Conservation (phyloP, 179 eudicot genomes). For the Silene vulgaris region DNA sequence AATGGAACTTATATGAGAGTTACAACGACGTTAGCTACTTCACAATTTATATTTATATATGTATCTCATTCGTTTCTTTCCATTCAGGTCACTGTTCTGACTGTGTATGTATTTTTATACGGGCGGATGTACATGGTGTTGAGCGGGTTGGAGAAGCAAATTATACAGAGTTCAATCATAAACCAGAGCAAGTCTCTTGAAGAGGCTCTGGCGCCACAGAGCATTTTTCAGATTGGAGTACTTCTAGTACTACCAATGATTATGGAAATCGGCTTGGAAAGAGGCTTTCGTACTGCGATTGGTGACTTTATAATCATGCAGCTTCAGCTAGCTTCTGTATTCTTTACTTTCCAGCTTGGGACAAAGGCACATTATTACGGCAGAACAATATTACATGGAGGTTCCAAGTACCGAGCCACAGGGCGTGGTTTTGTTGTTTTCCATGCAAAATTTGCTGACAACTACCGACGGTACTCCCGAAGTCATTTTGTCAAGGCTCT, state of each 20-base stretch:
- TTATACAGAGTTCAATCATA: conserved; percentile 43
- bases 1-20: background rate
- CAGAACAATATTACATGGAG: conserved; percentile 64
- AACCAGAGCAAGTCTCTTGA: conserved; percentile 49
- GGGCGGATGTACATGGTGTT: conserved; percentile 76
- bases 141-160: conserved; percentile 76
- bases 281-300: conserved; percentile 67
- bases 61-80: conserved; percentile 9
- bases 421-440: conserved; percentile 81
- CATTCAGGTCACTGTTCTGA: conserved; percentile 74
- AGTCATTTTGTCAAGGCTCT: conserved; percentile 79
- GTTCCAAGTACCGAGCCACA: conserved; percentile 77
- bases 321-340: conserved; percentile 75
- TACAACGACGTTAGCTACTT: background rate
- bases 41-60: background rate
- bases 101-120: conserved; percentile 69
- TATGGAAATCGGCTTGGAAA: conserved; percentile 72
- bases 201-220: conserved; percentile 65
- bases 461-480: conserved; percentile 65
- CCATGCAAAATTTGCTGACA: conserved; percentile 77
- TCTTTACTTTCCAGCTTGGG: conserved; percentile 81
- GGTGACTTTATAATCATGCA: conserved; percentile 74
- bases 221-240: conserved; percentile 59
- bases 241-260: conserved; percentile 68
- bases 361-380: conserved; percentile 76